A percentile compares a stretch with the other conserved stretches of the same genome.
Conservation (phyloP, 129 eudicot genomes). For the Pulicaria dysenterica region DNA sequence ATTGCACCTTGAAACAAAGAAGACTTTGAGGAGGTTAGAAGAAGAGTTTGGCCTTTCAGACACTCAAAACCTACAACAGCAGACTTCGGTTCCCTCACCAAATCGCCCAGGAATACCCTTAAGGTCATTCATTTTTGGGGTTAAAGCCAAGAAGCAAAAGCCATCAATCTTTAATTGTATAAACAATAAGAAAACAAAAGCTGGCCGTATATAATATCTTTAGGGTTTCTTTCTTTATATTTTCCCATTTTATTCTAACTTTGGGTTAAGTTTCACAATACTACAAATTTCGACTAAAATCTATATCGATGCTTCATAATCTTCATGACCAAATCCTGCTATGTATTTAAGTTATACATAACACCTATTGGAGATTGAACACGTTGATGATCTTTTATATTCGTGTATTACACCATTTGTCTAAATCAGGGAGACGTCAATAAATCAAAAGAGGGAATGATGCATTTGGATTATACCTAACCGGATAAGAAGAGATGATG, state of each 20-base stretch:
- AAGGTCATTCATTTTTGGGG: constrained; percentile 78
- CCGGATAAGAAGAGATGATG: too few relatives aligned
- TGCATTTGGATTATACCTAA: too few relatives aligned
- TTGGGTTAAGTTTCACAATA: constrained; percentile 24
- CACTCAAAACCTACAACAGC: constrained; percentile 32
- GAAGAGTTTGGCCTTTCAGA: constrained; percentile 56
- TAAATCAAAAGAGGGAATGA: too few relatives aligned
- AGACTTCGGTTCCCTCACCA: constrained; percentile 24
- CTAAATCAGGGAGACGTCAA: too few relatives aligned
- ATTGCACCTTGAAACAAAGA: constrained; percentile 52
- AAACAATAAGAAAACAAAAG: constrained; percentile 41
- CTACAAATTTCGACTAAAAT: constrained; percentile 3
- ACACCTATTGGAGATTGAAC: neutral
- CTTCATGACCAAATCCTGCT: neutral
- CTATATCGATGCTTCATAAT: neutral
- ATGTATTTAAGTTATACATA: neutral
- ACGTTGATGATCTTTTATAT: neutral
- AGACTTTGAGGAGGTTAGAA: constrained; percentile 44
- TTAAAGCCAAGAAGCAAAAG: constrained; percentile 58
- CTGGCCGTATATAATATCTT: constrained; percentile 20
- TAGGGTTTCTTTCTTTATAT: neutral
- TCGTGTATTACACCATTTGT: too few relatives aligned
- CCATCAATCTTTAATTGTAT: constrained; percentile 56
- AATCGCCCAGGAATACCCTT: constrained; percentile 54
- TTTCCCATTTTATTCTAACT: neutral